phyloP scores from a whole-genome alignment of 2,329 filamentous ascomycete genomes.

The Xylariaceae sp. region DNA sequence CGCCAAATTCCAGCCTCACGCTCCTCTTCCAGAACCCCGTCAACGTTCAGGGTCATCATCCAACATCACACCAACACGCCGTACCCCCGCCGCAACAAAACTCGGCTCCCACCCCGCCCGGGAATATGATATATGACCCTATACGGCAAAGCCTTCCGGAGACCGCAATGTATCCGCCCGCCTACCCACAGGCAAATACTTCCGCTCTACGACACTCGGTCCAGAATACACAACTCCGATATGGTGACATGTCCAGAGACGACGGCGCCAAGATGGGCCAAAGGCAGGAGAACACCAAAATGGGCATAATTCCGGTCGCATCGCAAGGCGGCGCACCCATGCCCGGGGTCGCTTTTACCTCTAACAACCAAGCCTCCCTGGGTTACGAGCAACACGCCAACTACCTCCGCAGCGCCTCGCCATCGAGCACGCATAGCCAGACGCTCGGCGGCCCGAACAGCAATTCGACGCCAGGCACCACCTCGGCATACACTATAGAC shows the following conservation, averaged over 20 bases:
- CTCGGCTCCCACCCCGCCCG: conserved; percentile 45
- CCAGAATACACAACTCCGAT: conserved; percentile 27
- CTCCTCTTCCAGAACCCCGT: conserved; percentile 62
- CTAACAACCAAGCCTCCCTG: conserved; percentile 39
- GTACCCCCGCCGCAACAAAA: conserved; percentile 9
- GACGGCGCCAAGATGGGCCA: conserved; percentile 31
- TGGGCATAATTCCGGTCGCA: conserved; percentile 24
- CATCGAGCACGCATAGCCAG: conserved; percentile 37
- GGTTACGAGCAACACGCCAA: conserved; percentile 40
- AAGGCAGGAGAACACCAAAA: conserved; percentile 26
- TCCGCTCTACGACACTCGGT: conserved; percentile 40
- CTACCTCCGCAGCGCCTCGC: conserved; percentile 36
- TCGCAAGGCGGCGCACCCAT: conserved; percentile 19
- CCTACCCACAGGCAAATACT: conserved; percentile 46
- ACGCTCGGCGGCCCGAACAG: conserved; percentile 24
- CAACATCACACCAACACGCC: conserved; percentile 8
- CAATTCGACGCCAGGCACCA: conserved; percentile 6
- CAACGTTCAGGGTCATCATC: conserved; percentile 16
- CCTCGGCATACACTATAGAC: conserved; percentile 14
- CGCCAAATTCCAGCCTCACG: conserved; percentile 76
- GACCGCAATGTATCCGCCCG: conserved; percentile 44
- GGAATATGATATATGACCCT: conserved; percentile 58
- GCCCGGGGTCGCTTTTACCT: conserved; percentile 34
- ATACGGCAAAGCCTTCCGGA: conserved; percentile 55
- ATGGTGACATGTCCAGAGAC: conserved; percentile 25